phyloP scores from a whole-genome alignment of 2,329 filamentous ascomycete genomes.

The Fusarium udum region DNA sequence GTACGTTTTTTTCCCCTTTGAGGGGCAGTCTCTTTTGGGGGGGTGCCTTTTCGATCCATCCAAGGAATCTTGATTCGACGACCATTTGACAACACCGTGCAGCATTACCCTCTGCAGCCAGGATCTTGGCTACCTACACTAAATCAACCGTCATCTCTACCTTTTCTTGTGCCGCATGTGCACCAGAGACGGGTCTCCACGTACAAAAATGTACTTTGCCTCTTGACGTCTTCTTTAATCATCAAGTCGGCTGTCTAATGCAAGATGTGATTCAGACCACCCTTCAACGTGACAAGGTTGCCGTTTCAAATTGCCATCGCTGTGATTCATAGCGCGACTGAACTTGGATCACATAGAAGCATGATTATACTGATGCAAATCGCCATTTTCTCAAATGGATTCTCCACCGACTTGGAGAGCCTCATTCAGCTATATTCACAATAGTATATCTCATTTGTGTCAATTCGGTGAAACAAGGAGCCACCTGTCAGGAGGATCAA shows the following conservation, averaged over 20 bases:
- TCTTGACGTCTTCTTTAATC: constrained; percentile 14
- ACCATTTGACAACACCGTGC: constrained; percentile 37
- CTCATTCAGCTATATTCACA: constrained; percentile 17
- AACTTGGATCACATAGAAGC: background rate
- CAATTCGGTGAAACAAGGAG: constrained; percentile 7
- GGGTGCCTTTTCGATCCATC: constrained; percentile 32
- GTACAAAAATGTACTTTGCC: constrained; percentile 3
- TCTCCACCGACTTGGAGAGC: constrained; percentile 5
- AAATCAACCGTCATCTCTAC: background rate
- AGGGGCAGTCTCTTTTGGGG: constrained; percentile 32
- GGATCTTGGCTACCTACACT: constrained; percentile 8
- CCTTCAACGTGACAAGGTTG: constrained; percentile 31
- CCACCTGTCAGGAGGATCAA: background rate
- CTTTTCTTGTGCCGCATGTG: constrained; percentile 7
- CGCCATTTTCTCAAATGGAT: background rate
- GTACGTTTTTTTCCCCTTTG: background rate
- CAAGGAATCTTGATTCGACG: constrained; percentile 44
- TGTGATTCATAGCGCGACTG: constrained; percentile 1
- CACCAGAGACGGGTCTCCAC: background rate
- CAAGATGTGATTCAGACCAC: constrained; percentile 21
- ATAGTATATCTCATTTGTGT: background rate
- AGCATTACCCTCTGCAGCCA: constrained; percentile 32
- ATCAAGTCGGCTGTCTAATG: constrained; percentile 28
- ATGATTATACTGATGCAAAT: background rate
- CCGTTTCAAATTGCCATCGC: constrained; percentile 29